Evolutionary conservation across 1,284 basidiomycete genomes (phyloP).

Genomic region (Malassezia yamatoensis): DNA sequence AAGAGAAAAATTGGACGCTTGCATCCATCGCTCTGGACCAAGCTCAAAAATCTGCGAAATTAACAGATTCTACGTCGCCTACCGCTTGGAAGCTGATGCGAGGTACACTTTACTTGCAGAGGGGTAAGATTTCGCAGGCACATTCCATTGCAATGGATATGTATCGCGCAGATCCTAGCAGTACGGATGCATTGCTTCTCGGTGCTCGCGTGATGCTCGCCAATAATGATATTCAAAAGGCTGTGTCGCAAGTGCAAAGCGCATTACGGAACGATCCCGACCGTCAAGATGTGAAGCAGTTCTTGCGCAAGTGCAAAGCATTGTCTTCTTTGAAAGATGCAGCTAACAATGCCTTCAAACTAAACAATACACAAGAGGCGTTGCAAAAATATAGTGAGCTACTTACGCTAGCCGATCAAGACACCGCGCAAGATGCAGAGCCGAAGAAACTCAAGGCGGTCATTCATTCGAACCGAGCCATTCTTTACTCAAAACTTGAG

Average conservation of each 20-base stretch:
- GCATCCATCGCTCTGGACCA: slow-evolving; percentile 35
- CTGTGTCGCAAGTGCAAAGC: slow-evolving; percentile 62
- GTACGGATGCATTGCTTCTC: slow-evolving; percentile 69
- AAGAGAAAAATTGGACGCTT: slow-evolving; percentile 54
- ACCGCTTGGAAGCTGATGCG: slow-evolving; percentile 27
- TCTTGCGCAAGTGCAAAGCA: slow-evolving; percentile 66
- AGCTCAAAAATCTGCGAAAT: slow-evolving; percentile 24
- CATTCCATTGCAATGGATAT: slow-evolving; percentile 56
- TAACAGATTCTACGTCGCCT: slow-evolving; percentile 26
- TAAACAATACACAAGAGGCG: slow-evolving; percentile 57
- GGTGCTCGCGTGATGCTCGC: slow-evolving; percentile 71
- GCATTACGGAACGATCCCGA: slow-evolving; percentile 73
- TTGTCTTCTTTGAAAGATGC: slow-evolving; percentile 74
- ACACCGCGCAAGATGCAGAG: slow-evolving; percentile 24
- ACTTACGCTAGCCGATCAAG: slow-evolving; percentile 27
- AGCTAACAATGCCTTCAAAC: slow-evolving; percentile 69
- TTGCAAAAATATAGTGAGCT: slow-evolving; percentile 52
- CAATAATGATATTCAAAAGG: slow-evolving; percentile 59
- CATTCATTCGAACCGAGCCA: slow-evolving; percentile 71
- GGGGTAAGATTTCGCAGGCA: slow-evolving; percentile 33
- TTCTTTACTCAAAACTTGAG: slow-evolving; percentile 63
- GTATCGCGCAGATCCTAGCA: slow-evolving; percentile 60
- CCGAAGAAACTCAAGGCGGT: slow-evolving; percentile 53
- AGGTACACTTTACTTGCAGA: slow-evolving; percentile 25
- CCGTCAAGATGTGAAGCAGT: slow-evolving; percentile 59